Percentiles rank a stretch among this genome's conserved stretches.
Evolutionary conservation across 495 filamentous ascomycete genomes (phyloP).

Genomic region (Neurospora tetrasperma): DNA sequence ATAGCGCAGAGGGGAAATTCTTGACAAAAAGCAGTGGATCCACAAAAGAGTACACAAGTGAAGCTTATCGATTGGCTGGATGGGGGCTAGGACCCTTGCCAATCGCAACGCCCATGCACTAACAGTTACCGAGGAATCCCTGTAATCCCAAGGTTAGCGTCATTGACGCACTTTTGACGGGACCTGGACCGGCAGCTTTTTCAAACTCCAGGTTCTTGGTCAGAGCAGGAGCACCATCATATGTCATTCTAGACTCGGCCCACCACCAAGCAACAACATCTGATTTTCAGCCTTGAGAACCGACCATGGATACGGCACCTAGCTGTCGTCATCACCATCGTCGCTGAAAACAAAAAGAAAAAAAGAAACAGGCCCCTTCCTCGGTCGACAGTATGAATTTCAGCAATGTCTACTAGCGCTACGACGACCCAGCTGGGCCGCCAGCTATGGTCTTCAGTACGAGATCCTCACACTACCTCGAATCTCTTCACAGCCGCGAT

Average conservation of each 20-base stretch:
- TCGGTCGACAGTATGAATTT: conserved; percentile 24
- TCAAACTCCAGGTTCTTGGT: conserved; percentile 1
- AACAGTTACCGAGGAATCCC: background rate
- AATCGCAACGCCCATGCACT: background rate
- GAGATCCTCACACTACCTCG: conserved; percentile 23
- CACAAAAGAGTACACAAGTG: conserved; percentile 5
- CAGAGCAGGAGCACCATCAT: background rate
- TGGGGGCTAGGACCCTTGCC: conserved; percentile 2
- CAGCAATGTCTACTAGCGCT: conserved; percentile 37
- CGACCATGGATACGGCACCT: background rate
- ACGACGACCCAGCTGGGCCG: conserved; percentile 36
- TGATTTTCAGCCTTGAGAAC: background rate
- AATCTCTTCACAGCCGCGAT: conserved; percentile 19
- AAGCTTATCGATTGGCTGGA: conserved; percentile 28
- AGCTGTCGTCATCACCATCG: background rate
- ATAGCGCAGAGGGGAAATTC: conserved; percentile 13
- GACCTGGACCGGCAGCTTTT: conserved; percentile 2
- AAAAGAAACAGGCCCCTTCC: background rate
- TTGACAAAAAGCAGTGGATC: conserved; percentile 22
- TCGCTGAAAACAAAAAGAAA: background rate
- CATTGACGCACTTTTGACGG: conserved; percentile 14
- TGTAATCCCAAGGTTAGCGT: conserved; percentile 11
- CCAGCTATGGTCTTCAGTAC: conserved; percentile 34
- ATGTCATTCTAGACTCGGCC: background rate
- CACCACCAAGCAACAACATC: background rate